Conservation (phyloP, 2,329 filamentous ascomycete genomes). For the Xylariaceae sp. region DNA sequence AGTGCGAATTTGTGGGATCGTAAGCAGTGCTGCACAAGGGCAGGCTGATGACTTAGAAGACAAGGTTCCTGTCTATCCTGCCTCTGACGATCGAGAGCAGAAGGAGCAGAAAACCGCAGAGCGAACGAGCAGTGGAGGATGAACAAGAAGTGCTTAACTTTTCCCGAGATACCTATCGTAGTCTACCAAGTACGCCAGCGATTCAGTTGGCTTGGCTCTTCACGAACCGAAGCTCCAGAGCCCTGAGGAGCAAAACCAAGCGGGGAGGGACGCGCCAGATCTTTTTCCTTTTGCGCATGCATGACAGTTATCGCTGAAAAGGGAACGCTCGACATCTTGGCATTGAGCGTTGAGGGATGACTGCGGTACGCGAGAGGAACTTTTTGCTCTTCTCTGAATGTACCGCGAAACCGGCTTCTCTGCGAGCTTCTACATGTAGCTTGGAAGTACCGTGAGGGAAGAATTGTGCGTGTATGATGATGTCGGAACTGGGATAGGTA, state of each 20-base stretch:
- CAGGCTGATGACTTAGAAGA: not conserved
- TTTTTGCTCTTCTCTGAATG: slow-evolving; percentile 20
- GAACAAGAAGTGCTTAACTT: not conserved
- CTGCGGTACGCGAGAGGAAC: slow-evolving; percentile 37
- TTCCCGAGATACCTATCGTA: slow-evolving; percentile 3
- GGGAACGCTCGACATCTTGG: slow-evolving; percentile 43
- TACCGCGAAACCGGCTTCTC: slow-evolving; percentile 22
- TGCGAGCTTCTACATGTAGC: slow-evolving; percentile 33
- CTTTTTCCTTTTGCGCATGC: slow-evolving; percentile 35
- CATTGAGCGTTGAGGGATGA: slow-evolving; percentile 26
- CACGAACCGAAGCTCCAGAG: slow-evolving; percentile 20
- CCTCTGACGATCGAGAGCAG: slow-evolving; percentile 10
- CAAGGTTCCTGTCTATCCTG: slow-evolving; percentile 7
- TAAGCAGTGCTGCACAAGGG: slow-evolving; percentile 5
- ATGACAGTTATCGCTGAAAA: slow-evolving; percentile 39
- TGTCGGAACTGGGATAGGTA: slow-evolving; percentile 20
- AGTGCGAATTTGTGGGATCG: slow-evolving; percentile 4
- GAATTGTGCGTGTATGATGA: slow-evolving; percentile 21
- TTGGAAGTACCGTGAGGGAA: slow-evolving; percentile 28
- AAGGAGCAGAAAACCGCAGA: not conserved
- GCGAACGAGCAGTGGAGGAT: slow-evolving; percentile 2
- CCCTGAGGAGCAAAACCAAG: slow-evolving; percentile 24
- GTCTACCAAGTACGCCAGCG: slow-evolving; percentile 9
- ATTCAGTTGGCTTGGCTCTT: slow-evolving; percentile 27
- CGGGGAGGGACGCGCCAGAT: slow-evolving; percentile 36